Evolutionary conservation across 345 rosid species (phyloP).

Genomic region (Lumnitzera racemosa): DNA sequence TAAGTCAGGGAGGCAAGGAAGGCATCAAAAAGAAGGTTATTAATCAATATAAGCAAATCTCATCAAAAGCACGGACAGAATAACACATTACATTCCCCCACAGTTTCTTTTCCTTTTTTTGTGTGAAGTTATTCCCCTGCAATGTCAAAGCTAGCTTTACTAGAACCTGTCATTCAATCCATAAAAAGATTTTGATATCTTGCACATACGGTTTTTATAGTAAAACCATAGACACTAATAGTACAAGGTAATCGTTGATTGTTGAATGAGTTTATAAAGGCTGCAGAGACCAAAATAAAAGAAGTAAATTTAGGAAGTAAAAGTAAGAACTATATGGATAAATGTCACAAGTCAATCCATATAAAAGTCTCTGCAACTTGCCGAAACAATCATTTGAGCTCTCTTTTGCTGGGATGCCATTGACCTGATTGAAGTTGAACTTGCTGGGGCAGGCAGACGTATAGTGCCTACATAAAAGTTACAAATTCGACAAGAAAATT

Average conservation of each 20-base stretch:
- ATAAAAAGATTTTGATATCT: not conserved
- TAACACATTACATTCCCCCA: constrained; percentile 21
- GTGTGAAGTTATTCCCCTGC: constrained; percentile 35
- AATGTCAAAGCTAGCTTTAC: constrained; percentile 90
- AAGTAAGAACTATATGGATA: rapidly evolving
- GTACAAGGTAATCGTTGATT: too few species aligned
- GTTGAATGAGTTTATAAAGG: too few species aligned
- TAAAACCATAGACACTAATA: too few species aligned
- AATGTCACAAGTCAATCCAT: not conserved
- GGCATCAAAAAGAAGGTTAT: too few species aligned
- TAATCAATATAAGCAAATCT: too few species aligned
- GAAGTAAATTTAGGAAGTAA: too few species aligned
- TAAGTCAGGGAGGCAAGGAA: too few species aligned
- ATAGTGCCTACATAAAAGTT: constrained; percentile 46
- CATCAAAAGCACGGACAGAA: too few species aligned
- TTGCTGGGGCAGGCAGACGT: constrained; percentile 55
- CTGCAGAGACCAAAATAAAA: too few species aligned
- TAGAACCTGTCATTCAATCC: constrained; percentile 43
- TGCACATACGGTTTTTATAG: too few species aligned
- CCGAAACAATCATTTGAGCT: constrained; percentile 91
- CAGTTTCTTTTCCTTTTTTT: too few species aligned
- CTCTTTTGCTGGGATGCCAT: constrained; percentile 74
- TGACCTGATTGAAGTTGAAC: constrained; percentile 59
- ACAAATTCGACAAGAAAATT: constrained; percentile 6
- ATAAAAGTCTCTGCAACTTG: constrained; percentile 19